Evolutionary conservation across 345 rosid species (phyloP).

Genomic region (Eucalyptus sp.): DNA sequence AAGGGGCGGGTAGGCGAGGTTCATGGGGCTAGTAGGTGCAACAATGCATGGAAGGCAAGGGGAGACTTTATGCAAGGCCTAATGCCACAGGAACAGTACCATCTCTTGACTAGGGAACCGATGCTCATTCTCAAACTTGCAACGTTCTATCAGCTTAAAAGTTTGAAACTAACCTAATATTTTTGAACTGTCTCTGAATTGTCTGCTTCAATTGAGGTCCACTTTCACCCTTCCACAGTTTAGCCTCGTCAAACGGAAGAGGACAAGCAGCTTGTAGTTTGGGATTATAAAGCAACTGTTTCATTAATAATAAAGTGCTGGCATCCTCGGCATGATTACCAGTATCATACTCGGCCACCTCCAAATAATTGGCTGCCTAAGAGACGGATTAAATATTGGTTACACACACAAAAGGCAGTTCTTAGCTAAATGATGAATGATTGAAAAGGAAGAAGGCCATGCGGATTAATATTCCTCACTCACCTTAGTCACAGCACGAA

Average conservation of each 20-base stretch:
- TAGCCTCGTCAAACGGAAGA: conserved; percentile 89
- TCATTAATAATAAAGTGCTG: conserved; percentile 63
- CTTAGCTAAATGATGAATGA: neutral
- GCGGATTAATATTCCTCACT: neutral
- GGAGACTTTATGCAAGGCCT: neutral
- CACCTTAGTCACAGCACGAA: conserved; percentile 88
- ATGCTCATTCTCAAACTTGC: neutral
- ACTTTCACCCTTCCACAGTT: conserved; percentile 82
- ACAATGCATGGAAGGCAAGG: neutral
- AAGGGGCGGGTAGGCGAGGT: neutral
- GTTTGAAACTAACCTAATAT: conserved; percentile 54
- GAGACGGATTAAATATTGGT: neutral
- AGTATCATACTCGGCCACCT: conserved; percentile 73
- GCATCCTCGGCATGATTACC: conserved; percentile 73
- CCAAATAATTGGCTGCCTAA: conserved; percentile 75
- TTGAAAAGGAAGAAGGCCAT: neutral
- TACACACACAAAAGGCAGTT: neutral
- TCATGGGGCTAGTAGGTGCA: neutral
- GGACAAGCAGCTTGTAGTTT: conserved; percentile 88
- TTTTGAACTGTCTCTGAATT: conserved; percentile 79
- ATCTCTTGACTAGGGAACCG: neutral
- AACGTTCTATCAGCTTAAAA: neutral
- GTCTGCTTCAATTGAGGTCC: conserved; percentile 82
- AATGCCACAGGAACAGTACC: neutral
- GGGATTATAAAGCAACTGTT: conserved; percentile 59